Percentiles rank a stretch among this genome's conserved stretches.
Conservation (phyloP, 176 grass and related monocot species). For the Rhynchospora breviuscula region DNA sequence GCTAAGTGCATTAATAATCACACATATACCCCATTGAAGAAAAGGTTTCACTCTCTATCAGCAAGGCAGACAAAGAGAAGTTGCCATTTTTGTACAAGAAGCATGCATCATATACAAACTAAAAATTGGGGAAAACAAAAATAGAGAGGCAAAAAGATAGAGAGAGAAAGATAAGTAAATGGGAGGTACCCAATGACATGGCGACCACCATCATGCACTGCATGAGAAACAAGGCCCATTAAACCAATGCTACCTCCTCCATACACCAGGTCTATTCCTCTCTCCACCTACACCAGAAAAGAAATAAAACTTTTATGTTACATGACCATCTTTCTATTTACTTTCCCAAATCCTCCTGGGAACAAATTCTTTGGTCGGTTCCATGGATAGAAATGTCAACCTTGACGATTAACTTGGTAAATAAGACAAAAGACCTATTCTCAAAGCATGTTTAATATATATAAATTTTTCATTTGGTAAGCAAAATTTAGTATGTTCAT, state of each 20-base stretch:
- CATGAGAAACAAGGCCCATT: conserved; percentile 92
- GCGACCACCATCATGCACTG: conserved; percentile 94
- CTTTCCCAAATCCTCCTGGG: conserved; percentile 9
- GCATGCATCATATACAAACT: conserved; percentile 41
- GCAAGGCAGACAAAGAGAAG: conserved; percentile 31
- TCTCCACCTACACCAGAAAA: conserved; percentile 61
- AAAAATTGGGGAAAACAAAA: conserved; percentile 29
- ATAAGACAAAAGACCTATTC: neutral
- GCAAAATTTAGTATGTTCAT: neutral
- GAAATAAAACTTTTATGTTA: neutral
- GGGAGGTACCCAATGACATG: conserved; percentile 78
- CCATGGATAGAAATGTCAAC: conserved; percentile 1
- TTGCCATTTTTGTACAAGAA: conserved; percentile 42
- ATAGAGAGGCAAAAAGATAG: neutral
- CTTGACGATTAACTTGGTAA: neutral
- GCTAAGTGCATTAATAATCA: conserved; percentile 29
- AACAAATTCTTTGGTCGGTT: neutral
- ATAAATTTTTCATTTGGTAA: neutral
- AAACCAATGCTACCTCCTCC: conserved; percentile 93
- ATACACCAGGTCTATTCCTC: conserved; percentile 95
- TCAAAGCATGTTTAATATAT: neutral
- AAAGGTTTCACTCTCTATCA: neutral
- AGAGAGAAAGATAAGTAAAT: conserved; percentile 16
- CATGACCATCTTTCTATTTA: conserved; percentile 2
- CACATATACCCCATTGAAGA: conserved; percentile 28